Evolutionary conservation across 768 basidiomycete genomes (phyloP).

Genomic region (Termitomyces sp.): DNA sequence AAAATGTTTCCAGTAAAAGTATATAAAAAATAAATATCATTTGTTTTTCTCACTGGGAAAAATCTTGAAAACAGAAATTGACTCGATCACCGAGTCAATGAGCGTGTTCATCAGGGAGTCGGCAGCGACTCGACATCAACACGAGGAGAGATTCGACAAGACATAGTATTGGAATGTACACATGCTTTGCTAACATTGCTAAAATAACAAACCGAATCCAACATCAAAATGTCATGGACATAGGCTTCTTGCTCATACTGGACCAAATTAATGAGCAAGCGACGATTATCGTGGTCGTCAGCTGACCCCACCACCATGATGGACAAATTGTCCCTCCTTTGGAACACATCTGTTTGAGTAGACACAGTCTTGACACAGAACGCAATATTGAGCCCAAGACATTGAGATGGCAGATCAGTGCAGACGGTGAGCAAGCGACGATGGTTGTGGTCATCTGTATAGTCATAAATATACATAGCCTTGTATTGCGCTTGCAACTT

Average conservation of each 20-base stretch:
- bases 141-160: not conserved
- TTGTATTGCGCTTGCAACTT: too few species aligned
- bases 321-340: too few species aligned
- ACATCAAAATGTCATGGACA: not conserved
- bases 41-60: not conserved
- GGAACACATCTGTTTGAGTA: too few species aligned
- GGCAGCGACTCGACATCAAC: not conserved
- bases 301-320: too few species aligned
- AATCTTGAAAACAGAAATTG: not conserved
- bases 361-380: not conserved
- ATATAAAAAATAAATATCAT: not conserved
- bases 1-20: not conserved
- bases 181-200: not conserved
- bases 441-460: slow-evolving; percentile 26
- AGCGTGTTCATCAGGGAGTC: not conserved
- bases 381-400: slow-evolving; percentile 21
- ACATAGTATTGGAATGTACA: not conserved
- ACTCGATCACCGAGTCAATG: not conserved
- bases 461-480: too few species aligned
- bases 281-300: too few species aligned
- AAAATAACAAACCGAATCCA: not conserved
- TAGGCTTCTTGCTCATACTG: too few species aligned
- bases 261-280: not conserved
- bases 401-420: slow-evolving; percentile 27
- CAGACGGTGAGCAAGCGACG: slow-evolving; percentile 28